Conservation (phyloP, 129 eudicot species). For the Gnaphalium uliginosum region DNA sequence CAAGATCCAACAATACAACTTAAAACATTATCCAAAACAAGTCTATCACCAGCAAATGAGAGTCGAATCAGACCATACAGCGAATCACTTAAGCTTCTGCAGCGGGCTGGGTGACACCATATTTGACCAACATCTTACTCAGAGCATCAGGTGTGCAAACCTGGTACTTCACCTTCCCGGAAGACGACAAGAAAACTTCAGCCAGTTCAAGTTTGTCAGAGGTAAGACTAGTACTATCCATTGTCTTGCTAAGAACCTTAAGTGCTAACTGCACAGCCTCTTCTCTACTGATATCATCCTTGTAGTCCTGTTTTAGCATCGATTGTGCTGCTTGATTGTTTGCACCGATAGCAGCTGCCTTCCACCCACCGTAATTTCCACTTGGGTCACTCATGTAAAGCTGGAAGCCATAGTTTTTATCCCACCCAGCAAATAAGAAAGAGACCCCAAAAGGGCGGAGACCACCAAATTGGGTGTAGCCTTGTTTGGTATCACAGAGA, state of each 20-base stretch:
- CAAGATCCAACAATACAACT: constrained; percentile 16
- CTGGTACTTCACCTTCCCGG: constrained; percentile 78
- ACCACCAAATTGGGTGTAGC: constrained; percentile 93
- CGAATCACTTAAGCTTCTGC: constrained; percentile 41
- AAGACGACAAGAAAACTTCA: constrained; percentile 59
- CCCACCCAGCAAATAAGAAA: constrained; percentile 91
- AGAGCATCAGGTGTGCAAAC: constrained; percentile 60
- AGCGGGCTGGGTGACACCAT: constrained; percentile 70
- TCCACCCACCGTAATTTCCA: constrained; percentile 90
- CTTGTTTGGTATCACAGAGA: constrained; percentile 90
- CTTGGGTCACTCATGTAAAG: constrained; percentile 95
- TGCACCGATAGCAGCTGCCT: constrained; percentile 85
- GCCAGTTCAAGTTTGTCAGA: constrained; percentile 84
- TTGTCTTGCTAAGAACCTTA: constrained; percentile 84
- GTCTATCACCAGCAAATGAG: constrained; percentile 20
- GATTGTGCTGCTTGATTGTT: constrained; percentile 90
- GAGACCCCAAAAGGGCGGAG: constrained; percentile 93
- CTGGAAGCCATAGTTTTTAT: constrained; percentile 82
- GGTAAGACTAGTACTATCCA: constrained; percentile 89
- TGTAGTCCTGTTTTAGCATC: constrained; percentile 83
- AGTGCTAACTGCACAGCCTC: constrained; percentile 78
- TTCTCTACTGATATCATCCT: constrained; percentile 71
- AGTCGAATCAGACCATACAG: neutral
- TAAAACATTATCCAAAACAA: constrained; percentile 27
- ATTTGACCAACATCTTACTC: constrained; percentile 54